These are phyloP conservation scores for Eimeria sp. DNA, from an alignment of 169 alveolate genomes.

Conservation along the genomic window DNA sequence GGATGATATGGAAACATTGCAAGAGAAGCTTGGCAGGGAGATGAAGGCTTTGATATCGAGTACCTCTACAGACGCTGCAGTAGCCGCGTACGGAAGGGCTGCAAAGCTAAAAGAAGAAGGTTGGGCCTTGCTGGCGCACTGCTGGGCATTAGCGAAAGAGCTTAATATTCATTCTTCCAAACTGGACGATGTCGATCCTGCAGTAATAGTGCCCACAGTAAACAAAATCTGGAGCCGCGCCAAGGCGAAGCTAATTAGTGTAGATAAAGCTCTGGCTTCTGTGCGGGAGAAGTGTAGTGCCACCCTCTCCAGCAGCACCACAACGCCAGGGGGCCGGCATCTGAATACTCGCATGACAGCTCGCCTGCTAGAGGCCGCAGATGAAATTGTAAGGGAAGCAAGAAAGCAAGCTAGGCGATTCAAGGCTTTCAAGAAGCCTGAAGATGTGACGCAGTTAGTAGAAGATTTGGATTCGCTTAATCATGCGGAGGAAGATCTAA, in stretches of 20 bases:
- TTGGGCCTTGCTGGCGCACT: conserved; percentile 1
- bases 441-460: not conserved
- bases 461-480: not conserved
- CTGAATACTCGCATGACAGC: not conserved
- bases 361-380: not conserved
- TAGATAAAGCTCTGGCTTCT: not conserved
- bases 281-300: not conserved
- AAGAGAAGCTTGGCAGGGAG: not conserved
- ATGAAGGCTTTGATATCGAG: not conserved
- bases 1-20: not conserved
- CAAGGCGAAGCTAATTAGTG: not conserved
- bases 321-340: not conserved
- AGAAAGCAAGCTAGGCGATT: not conserved
- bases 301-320: not conserved
- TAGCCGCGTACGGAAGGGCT: not conserved
- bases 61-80: not conserved
- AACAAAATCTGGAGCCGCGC: not conserved
- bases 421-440: not conserved
- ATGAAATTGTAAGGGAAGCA: not conserved
- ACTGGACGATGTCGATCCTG: not conserved
- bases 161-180: not conserved
- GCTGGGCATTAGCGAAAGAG: conserved; percentile 5
- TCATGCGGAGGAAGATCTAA: not conserved
- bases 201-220: not conserved
- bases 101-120: not conserved